Evolutionary conservation across 257 asterid genomes (phyloP).

Genomic region (Solanum lycopersicoides): DNA sequence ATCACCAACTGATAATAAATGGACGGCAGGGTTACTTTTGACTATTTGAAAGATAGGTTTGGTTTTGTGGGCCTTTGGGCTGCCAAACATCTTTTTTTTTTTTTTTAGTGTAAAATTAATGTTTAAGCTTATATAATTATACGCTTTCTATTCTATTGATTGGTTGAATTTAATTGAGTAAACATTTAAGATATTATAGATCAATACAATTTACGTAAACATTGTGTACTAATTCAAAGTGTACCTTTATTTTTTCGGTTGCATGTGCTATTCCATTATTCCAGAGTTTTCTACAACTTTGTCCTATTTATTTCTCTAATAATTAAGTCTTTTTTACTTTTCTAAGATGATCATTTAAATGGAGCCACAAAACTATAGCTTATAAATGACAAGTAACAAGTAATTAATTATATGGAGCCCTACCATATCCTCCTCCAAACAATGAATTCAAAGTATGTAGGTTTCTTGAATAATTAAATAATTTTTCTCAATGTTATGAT

Average conservation of each 20-base stretch:
- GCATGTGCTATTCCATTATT: too few species aligned
- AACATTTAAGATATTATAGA: too few species aligned
- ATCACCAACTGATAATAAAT: not conserved
- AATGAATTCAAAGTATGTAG: too few species aligned
- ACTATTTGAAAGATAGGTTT: not conserved
- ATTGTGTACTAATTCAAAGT: too few species aligned
- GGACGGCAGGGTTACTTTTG: not conserved
- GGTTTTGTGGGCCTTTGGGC: slow-evolving; percentile 7
- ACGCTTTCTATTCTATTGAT: too few species aligned
- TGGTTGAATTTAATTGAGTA: too few species aligned
- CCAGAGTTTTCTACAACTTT: not conserved
- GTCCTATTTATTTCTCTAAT: not conserved
- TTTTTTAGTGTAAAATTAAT: too few species aligned
- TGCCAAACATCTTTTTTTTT: not conserved
- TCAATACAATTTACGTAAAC: too few species aligned
- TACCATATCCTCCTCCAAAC: too few species aligned
- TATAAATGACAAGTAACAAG: not conserved
- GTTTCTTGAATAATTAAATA: too few species aligned
- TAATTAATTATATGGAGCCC: not conserved
- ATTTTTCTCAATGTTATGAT: too few species aligned
- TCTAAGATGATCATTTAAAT: not conserved
- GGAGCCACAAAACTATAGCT: not conserved
- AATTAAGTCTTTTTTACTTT: not conserved
- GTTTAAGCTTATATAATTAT: not conserved
- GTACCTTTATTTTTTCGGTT: too few species aligned